phyloP scores from a whole-genome alignment of 495 filamentous ascomycete species.

The Evansstolkia leycettana region DNA sequence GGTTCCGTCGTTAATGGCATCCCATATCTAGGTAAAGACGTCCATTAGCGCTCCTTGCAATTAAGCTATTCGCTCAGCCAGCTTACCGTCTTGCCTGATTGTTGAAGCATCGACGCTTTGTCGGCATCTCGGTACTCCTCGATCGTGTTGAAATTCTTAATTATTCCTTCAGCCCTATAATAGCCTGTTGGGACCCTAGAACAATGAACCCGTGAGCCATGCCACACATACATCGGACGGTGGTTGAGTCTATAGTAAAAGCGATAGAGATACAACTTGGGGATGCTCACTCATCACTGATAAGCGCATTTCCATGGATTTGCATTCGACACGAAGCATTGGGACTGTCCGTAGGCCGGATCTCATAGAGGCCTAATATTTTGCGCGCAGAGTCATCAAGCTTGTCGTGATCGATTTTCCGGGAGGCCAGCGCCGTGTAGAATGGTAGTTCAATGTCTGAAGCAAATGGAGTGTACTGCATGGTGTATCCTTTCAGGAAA shows the following conservation, averaged over 20 bases:
- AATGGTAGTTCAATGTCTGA: conserved; percentile 94
- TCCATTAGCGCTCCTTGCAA: not conserved
- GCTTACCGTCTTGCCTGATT: conserved; percentile 62
- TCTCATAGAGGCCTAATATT: conserved; percentile 82
- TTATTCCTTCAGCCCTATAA: conserved; percentile 80
- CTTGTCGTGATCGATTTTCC: conserved; percentile 93
- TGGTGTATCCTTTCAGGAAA: too few species aligned
- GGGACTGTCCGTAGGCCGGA: conserved; percentile 52
- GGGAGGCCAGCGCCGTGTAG: conserved; percentile 75
- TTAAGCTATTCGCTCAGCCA: not conserved
- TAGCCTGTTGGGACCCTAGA: conserved; percentile 56
- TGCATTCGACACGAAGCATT: conserved; percentile 74
- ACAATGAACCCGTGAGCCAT: conserved; percentile 4
- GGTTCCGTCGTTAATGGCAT: conserved; percentile 88
- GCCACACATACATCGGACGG: too few species aligned
- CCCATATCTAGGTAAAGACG: conserved; percentile 60
- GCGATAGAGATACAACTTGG: too few species aligned
- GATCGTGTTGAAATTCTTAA: conserved; percentile 92
- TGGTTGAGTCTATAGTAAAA: too few species aligned
- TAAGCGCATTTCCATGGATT: conserved; percentile 74
- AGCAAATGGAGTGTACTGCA: conserved; percentile 69
- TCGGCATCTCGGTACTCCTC: conserved; percentile 79
- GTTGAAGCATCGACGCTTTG: conserved; percentile 57
- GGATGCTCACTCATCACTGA: conserved; percentile 57
- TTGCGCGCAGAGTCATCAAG: conserved; percentile 83